These are phyloP conservation scores for Cairneyella variabilis DNA, from an alignment of 495 filamentous ascomycete genomes.

Conservation along the genomic window DNA sequence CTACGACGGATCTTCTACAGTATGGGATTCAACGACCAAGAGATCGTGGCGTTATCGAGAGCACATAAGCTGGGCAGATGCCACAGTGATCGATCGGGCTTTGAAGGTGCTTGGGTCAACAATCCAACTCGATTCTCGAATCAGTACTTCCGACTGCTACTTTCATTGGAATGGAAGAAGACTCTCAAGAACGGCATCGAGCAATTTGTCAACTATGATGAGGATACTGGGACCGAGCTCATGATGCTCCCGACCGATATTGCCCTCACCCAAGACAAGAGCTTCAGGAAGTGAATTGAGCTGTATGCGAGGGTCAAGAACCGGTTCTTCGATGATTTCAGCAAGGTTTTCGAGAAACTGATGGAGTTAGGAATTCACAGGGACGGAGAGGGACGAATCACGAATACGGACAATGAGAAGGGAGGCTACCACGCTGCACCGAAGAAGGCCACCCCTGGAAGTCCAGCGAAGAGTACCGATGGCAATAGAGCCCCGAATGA, in stretches of 20 bases:
- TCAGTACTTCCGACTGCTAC: conserved; percentile 55
- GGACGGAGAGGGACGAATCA: conserved; percentile 44
- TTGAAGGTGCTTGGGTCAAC: conserved; percentile 60
- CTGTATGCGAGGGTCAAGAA: conserved; percentile 58
- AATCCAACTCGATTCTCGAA: conserved; percentile 63
- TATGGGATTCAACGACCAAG: conserved; percentile 63
- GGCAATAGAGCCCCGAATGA: conserved; percentile 23
- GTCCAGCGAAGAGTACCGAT: conserved; percentile 30
- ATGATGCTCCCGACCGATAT: conserved; percentile 54
- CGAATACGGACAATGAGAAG: conserved; percentile 49
- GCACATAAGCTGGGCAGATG: conserved; percentile 60
- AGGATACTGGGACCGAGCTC: conserved; percentile 48
- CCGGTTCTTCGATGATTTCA: conserved; percentile 57
- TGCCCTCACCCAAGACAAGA: conserved; percentile 33
- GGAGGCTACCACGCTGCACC: conserved; percentile 55
- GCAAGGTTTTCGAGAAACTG: conserved; percentile 58
- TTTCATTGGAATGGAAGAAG: conserved; percentile 53
- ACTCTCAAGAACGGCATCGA: conserved; percentile 47
- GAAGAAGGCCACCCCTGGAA: conserved; percentile 45
- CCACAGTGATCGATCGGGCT: conserved; percentile 56
- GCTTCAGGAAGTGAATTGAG: conserved; percentile 48
- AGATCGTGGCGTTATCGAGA: conserved; percentile 59
- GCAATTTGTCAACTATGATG: conserved; percentile 57
- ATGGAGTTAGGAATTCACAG: conserved; percentile 55
- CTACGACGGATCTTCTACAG: conserved; percentile 55